Conservation (phyloP, 2,329 filamentous ascomycete species). For the Nemania sp. region DNA sequence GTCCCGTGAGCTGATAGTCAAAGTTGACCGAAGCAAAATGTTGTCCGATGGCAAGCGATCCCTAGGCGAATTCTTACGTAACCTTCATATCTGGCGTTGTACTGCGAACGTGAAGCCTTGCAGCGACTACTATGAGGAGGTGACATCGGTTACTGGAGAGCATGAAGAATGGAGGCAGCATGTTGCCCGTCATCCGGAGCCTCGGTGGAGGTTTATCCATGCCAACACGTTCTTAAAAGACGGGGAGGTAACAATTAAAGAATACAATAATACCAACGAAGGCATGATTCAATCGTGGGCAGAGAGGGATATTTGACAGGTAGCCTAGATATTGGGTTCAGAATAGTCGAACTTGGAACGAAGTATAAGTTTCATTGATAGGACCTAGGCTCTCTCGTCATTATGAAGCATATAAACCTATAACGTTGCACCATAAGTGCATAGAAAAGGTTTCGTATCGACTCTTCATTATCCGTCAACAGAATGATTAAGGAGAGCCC, state of each 20-base stretch:
- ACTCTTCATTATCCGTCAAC: too few species aligned
- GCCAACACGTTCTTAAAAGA: constrained; percentile 60
- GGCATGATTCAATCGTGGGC: not conserved
- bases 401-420: too few species aligned
- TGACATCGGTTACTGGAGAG: constrained; percentile 63
- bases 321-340: too few species aligned
- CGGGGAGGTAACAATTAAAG: not conserved
- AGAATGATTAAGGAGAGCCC: too few species aligned
- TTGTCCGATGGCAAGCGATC: constrained; percentile 63
- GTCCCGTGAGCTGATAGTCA: not conserved
- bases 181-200: constrained; percentile 64
- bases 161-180: constrained; percentile 64
- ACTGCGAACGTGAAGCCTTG: constrained; percentile 68
- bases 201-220: constrained; percentile 69
- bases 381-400: too few species aligned
- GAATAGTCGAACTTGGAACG: too few species aligned
- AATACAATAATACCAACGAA: not conserved
- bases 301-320: not conserved
- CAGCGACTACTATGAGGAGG: constrained; percentile 66
- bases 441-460: too few species aligned
- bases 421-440: too few species aligned
- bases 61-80: constrained; percentile 65
- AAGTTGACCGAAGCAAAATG: constrained; percentile 64
- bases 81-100: constrained; percentile 68
- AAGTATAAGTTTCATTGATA: too few species aligned